phyloP scores from a whole-genome alignment of 164 flowering plant genomes.

The Piper longum region DNA sequence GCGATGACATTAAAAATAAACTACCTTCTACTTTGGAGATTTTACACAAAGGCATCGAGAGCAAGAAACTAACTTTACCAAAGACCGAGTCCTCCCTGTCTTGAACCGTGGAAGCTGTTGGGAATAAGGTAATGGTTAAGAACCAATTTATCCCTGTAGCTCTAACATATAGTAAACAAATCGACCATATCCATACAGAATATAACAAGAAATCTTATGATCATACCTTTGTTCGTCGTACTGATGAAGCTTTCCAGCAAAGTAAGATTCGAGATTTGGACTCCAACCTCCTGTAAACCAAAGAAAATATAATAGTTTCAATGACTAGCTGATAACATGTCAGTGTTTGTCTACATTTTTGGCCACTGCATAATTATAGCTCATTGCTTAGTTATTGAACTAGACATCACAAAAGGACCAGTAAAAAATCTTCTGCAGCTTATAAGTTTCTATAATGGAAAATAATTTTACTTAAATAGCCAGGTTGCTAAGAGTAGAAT shows the following conservation, averaged over 20 bases:
- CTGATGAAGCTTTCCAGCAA: conserved; percentile 74
- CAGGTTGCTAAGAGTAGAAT: too few species aligned
- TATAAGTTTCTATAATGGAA: too few species aligned
- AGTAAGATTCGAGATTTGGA: conserved; percentile 52
- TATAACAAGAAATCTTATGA: not conserved
- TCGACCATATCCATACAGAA: too few species aligned
- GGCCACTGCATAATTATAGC: too few species aligned
- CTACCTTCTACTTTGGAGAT: conserved; percentile 18
- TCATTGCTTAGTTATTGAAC: too few species aligned
- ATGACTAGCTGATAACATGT: not conserved
- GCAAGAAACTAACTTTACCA: conserved; percentile 21
- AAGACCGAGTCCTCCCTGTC: conserved; percentile 17
- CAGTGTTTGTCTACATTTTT: too few species aligned
- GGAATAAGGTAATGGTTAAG: not conserved
- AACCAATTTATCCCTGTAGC: not conserved
- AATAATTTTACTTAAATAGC: too few species aligned
- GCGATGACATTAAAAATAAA: not conserved
- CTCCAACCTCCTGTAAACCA: conserved; percentile 59
- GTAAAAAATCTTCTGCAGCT: too few species aligned
- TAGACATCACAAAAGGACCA: too few species aligned
- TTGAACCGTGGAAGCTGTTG: conserved; percentile 21
- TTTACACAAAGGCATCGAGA: conserved; percentile 17
- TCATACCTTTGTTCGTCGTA: conserved; percentile 58
- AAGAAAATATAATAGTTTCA: not conserved
- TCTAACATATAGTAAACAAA: not conserved